phyloP scores from a whole-genome alignment of 192 early-diverging fungal species.

The Phlyctochytrium arcticum region DNA sequence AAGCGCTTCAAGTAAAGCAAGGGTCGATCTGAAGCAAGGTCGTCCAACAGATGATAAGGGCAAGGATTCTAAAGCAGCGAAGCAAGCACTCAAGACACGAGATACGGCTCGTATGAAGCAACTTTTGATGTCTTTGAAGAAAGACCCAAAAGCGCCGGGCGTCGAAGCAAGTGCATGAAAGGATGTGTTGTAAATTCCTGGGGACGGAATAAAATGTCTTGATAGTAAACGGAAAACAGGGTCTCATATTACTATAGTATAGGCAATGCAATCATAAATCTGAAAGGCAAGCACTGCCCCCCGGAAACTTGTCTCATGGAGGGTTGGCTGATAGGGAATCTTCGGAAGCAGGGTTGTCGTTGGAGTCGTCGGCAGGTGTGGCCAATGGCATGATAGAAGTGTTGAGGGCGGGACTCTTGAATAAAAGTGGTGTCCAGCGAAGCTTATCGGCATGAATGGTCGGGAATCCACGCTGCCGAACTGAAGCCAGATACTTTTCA shows the following conservation, averaged over 20 bases:
- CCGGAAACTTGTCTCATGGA: too few species aligned
- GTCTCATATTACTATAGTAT: too few species aligned
- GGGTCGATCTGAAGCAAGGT: constrained; percentile 23
- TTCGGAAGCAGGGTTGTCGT: not conserved
- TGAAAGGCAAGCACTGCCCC: too few species aligned
- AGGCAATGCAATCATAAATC: too few species aligned
- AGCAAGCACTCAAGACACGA: constrained; percentile 22
- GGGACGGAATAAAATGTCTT: too few species aligned
- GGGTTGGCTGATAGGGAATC: too few species aligned
- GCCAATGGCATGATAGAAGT: not conserved
- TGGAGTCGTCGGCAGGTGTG: not conserved
- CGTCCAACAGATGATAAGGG: constrained; percentile 28
- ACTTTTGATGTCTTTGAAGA: constrained; percentile 38
- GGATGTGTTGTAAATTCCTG: not conserved
- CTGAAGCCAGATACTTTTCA: constrained; percentile 11
- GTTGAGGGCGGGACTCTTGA: constrained; percentile 22
- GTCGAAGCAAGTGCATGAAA: constrained; percentile 20
- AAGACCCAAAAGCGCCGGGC: constrained; percentile 41
- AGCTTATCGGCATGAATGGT: constrained; percentile 21
- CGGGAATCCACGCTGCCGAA: constrained; percentile 14
- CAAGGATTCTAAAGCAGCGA: constrained; percentile 16
- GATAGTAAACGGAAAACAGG: too few species aligned
- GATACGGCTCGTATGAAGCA: constrained; percentile 50
- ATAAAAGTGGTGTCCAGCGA: constrained; percentile 34
- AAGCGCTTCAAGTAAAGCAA: constrained; percentile 15